Base-by-base conservation (phyloP, 768 basidiomycete species). In the Leucogyrophana mollusca region DNA sequence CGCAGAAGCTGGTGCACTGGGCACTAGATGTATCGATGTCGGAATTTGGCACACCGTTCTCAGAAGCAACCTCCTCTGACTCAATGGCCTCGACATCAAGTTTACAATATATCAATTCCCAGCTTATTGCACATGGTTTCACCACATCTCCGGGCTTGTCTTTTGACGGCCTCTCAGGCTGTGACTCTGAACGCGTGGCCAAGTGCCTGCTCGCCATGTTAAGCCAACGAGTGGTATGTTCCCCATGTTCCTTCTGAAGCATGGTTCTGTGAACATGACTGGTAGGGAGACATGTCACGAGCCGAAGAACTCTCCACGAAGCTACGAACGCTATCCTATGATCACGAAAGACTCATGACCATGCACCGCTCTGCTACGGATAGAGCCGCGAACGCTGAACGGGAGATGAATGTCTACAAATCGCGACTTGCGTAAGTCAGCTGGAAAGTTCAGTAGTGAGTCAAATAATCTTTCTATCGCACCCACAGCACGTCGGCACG, bases 101-200 rank as follows among this genome's bases (percentile, higher is more conserved):
- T 47, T 62, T 90, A 20, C 83, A 90, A 47, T 91, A 87, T 58
- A 74, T 92, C 58, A 93, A 91, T 58, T 71, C 84, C 16, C 91
- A 94, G 54, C 77, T 94, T 5, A 66, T 89, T 39, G 84, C 90
- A 2, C 90, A 93, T 68, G 91, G 91, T 7, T 93, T 87, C 54
- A 66, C 77, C 1, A 57, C 78, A 9, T 57, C 74, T 1, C 80
- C 83, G 0, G 90, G 90, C 0, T 65, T 93, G 16, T 79, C 72
- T 10, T 68, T 93, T 30, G 86, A 87, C 0, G 85, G 85, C 0
- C 64, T 85, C 10, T 72, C 79, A 0, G 73, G 73, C 39, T 60
- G 73, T 3, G 75, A 85, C 25, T 71, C 75, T 14, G 82, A 85
- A 16, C 68, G 68, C 18, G 66, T 83, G 18, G 76, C 84, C 3